phyloP scores from a whole-genome alignment of 2,329 filamentous ascomycete species.

The Sphaerulina vaccinii region DNA sequence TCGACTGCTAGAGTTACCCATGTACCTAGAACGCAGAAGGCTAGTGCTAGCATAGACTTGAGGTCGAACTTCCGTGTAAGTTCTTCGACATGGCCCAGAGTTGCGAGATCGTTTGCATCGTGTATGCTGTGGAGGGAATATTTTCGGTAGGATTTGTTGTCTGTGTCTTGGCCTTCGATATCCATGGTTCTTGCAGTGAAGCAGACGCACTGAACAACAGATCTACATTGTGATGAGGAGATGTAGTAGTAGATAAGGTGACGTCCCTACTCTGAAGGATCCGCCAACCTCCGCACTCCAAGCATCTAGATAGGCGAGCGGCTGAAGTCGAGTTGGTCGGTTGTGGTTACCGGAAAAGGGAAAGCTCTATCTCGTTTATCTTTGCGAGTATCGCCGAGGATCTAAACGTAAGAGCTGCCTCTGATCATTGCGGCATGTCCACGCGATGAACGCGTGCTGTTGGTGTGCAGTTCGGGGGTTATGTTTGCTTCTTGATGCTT shows the following conservation, averaged over 20 bases:
- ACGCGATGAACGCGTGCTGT: not conserved
- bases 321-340: constrained; percentile 6
- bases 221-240: too few relatives aligned
- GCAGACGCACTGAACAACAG: too few relatives aligned
- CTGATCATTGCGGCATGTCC: not conserved
- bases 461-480: too few relatives aligned
- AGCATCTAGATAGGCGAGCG: not conserved
- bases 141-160: constrained; percentile 7
- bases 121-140: constrained; percentile 13
- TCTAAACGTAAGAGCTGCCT: constrained; percentile 3
- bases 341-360: constrained; percentile 9
- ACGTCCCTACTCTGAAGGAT: not conserved
- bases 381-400: not conserved
- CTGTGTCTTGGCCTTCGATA: constrained; percentile 7
- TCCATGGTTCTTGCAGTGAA: constrained; percentile 8
- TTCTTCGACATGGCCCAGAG: constrained; percentile 46
- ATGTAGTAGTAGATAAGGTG: not conserved
- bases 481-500: too few relatives aligned
- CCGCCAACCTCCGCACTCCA: constrained; percentile 14
- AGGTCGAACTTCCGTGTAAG: constrained; percentile 52
- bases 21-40: constrained; percentile 58
- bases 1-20: constrained; percentile 59
- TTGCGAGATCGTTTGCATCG: constrained; percentile 44
- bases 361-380: constrained; percentile 13
- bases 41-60: constrained; percentile 58